Conservation (phyloP, 106 monocot genomes). For the Dendrobium chrysotoxum region DNA sequence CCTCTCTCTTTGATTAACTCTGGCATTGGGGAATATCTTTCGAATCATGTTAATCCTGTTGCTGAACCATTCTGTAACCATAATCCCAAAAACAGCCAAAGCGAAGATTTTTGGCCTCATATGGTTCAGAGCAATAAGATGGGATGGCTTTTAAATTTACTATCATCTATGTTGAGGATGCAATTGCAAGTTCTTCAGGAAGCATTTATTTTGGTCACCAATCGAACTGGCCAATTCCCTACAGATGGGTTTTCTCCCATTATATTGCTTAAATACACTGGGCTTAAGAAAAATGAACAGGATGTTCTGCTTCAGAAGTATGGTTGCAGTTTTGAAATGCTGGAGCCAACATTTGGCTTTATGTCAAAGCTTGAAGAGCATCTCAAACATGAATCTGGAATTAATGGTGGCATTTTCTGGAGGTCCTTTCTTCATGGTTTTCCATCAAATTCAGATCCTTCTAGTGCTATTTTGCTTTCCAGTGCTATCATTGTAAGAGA, state of each 20-base stretch:
- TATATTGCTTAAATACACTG: constrained; percentile 53
- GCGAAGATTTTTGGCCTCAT: constrained; percentile 23
- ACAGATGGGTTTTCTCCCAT: constrained; percentile 42
- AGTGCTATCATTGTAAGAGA: constrained; percentile 58
- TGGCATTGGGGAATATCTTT: constrained; percentile 35
- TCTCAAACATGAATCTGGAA: constrained; percentile 21
- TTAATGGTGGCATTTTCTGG: constrained; percentile 11
- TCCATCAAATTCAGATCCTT: constrained; percentile 49
- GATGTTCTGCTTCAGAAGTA: constrained; percentile 45
- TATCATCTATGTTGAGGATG: constrained; percentile 57
- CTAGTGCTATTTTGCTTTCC: constrained; percentile 60
- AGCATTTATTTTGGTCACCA: constrained; percentile 50
- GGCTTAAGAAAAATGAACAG: constrained; percentile 42
- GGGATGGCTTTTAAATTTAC: constrained; percentile 36
- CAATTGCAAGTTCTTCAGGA: constrained; percentile 43
- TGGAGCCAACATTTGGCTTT: constrained; percentile 47
- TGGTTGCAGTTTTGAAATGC: constrained; percentile 26
- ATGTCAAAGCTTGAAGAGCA: constrained; percentile 42
- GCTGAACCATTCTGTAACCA: constrained; percentile 16
- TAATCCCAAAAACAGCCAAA: constrained; percentile 9
- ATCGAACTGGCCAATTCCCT: constrained; percentile 13
- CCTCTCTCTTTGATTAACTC: constrained; percentile 49
- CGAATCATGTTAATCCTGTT: constrained; percentile 16
- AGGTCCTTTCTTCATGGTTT: constrained; percentile 74
- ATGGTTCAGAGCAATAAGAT: constrained; percentile 29